These are phyloP conservation scores for Eucalyptus coolabah DNA, from an alignment of 345 rosid species.

Conservation along the genomic window DNA sequence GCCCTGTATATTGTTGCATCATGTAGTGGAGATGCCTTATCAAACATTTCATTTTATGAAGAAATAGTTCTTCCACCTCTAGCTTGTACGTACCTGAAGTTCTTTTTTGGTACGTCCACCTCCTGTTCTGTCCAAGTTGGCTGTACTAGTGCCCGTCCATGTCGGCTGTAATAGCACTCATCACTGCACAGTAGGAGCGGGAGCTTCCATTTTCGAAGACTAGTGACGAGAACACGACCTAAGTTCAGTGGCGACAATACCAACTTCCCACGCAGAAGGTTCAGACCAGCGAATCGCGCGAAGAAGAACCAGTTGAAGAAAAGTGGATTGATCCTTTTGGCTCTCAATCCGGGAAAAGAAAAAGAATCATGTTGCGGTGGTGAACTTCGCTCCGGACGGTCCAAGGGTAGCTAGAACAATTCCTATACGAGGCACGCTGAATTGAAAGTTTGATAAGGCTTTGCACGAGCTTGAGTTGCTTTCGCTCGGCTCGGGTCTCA, in stretches of 20 bases:
- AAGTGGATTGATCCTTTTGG: conserved; percentile 11
- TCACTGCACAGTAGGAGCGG: conserved; percentile 7
- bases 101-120: neutral
- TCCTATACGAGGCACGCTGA: conserved; percentile 15
- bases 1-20: neutral
- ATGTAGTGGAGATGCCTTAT: neutral
- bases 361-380: conserved; percentile 1
- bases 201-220: conserved; percentile 16
- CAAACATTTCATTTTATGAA: neutral
- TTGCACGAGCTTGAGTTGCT: conserved; percentile 6
- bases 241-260: conserved; percentile 11
- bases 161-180: conserved; percentile 8
- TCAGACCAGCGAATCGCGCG: neutral
- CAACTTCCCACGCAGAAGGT: conserved; percentile 19
- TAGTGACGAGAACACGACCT: conserved; percentile 21
- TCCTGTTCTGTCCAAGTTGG: neutral
- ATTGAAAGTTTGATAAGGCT: conserved; percentile 11
- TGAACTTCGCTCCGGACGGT: conserved; percentile 19
- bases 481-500: conserved; percentile 22
- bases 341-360: conserved; percentile 1
- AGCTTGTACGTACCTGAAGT: conserved; percentile 10
- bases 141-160: neutral
- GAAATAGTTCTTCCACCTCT: neutral
- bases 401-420: conserved; percentile 16
- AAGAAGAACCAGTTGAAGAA: conserved; percentile 40